phyloP scores from a whole-genome alignment of 2,329 filamentous ascomycete species.

The Fusarium algeriense region DNA sequence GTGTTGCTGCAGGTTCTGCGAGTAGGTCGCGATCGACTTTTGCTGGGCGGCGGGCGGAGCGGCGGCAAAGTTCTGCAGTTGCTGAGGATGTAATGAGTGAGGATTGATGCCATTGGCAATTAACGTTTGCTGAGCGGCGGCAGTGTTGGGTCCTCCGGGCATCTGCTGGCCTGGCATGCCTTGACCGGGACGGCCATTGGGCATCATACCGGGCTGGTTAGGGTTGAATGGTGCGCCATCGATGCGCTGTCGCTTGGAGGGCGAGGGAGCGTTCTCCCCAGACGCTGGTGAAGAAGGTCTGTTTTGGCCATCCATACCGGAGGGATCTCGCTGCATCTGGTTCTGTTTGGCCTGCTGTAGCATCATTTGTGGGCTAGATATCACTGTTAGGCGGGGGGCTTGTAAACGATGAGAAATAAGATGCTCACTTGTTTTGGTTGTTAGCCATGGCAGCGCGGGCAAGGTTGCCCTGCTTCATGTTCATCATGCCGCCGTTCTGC shows the following conservation, averaged over 20 bases:
- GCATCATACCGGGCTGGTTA: conserved; percentile 77
- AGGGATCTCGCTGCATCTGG: conserved; percentile 89
- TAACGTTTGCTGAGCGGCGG: conserved; percentile 71
- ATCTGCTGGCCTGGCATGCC: conserved; percentile 80
- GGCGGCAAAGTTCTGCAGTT: conserved; percentile 75
- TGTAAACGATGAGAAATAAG: conserved; percentile 1
- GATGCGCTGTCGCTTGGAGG: conserved; percentile 88
- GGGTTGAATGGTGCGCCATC: conserved; percentile 78
- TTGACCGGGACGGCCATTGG: conserved; percentile 77
- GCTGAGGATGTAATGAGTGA: conserved; percentile 77
- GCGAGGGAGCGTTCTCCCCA: conserved; percentile 89
- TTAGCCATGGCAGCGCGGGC: conserved; percentile 84
- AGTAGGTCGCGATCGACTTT: conserved; percentile 90
- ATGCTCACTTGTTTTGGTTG: conserved; percentile 76
- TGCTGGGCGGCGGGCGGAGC: conserved; percentile 73
- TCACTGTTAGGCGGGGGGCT: conserved; percentile 22
- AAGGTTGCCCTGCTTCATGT: conserved; percentile 71
- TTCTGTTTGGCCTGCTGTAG: conserved; percentile 78
- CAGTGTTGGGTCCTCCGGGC: conserved; percentile 63
- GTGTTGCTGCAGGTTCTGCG: conserved; percentile 85
- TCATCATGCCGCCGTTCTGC: conserved; percentile 72
- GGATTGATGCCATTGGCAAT: conserved; percentile 80
- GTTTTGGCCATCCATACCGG: conserved; percentile 85
- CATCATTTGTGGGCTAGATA: conserved; percentile 75
- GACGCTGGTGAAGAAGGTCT: conserved; percentile 85